Base-by-base conservation (phyloP, 177 flowering plant genomes). In the Vitis hybrid region DNA sequence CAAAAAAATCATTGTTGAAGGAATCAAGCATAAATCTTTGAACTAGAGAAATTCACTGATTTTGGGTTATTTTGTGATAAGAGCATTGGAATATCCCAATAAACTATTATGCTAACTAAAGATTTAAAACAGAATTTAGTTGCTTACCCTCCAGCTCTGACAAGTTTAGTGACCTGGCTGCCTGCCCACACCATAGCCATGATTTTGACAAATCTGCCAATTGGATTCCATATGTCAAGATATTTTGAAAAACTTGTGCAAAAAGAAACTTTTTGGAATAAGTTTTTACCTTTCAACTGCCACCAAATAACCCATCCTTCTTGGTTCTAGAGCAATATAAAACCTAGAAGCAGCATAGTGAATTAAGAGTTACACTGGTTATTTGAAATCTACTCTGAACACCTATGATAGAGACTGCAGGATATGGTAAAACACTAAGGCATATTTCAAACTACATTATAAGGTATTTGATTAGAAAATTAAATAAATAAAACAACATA, bases 161-260 rank as follows among this genome's bases (percentile, higher is more conserved):
- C 53, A 75, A 91, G 81, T 81, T 94, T 94, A 3, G 97, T 94
- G n/a, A 91, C 97, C 70, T 94, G 98, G 75, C 98, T 94, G 69
- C 98, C 96, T 51, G 97, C 91, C 98, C 97, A 94, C 14, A 91
- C 96, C 91, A 87, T 87, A 51, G 94, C 97, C 91, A 90, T 83
- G 65, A 91, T 70, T 81, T 91, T 90, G 64, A 92, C 62, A 82
- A 94, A 94, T 77, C 98, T 93, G 89, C 74, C 82, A 66, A 74
- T 48, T 26, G 50, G 49, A 63, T 62, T 62, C 45, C 51, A 62
- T 33, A 68, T 7, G 13, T 19, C 26, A 11, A 18, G 12, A 3
- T 49, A 50, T 1, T 26, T 19, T 12, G 5, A 50, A 64, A 52
- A 49, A 64, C 52, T 18, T 45, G 39, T n/a, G 3, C 13, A 64